Evolutionary conservation across 495 filamentous ascomycete genomes (phyloP).

Genomic region (Neurospora sp.): DNA sequence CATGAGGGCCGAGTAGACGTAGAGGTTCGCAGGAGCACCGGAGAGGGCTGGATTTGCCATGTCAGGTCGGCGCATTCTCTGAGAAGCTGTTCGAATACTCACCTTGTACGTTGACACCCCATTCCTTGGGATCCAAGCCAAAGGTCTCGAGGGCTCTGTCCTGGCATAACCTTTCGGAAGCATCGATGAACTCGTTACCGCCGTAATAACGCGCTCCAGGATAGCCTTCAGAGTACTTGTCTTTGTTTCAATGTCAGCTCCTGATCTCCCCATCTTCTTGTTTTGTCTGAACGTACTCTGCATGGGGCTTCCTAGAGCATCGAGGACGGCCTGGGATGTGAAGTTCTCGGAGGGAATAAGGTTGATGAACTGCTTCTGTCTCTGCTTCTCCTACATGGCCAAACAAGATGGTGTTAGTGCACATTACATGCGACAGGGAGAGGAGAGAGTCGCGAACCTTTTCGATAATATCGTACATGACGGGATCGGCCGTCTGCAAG

Average conservation of each 20-base stretch:
- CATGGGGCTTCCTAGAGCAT: constrained; percentile 96
- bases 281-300: constrained; percentile 56
- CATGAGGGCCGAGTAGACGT: constrained; percentile 88
- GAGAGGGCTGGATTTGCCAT: constrained; percentile 58
- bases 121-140: constrained; percentile 70
- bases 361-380: constrained; percentile 97
- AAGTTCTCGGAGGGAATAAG: constrained; percentile 99
- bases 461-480: constrained; percentile 77
- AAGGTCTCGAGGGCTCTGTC: constrained; percentile 81
- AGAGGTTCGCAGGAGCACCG: constrained; percentile 91
- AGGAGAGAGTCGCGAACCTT: constrained; percentile 47
- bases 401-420: constrained; percentile 2
- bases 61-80: not conserved
- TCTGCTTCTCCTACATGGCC: constrained; percentile 69
- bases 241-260: constrained; percentile 30
- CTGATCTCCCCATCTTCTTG: not conserved
- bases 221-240: constrained; percentile 98
- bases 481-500: constrained; percentile 77
- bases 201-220: constrained; percentile 96
- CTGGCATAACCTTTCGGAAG: constrained; percentile 82
- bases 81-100: constrained; percentile 18
- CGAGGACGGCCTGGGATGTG: constrained; percentile 91
- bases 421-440: not conserved
- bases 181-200: constrained; percentile 91
- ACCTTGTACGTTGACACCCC: constrained; percentile 98